Evolutionary conservation across 371 early-diverging fungal species (phyloP).

Genomic region (Funneliformis caledonium): DNA sequence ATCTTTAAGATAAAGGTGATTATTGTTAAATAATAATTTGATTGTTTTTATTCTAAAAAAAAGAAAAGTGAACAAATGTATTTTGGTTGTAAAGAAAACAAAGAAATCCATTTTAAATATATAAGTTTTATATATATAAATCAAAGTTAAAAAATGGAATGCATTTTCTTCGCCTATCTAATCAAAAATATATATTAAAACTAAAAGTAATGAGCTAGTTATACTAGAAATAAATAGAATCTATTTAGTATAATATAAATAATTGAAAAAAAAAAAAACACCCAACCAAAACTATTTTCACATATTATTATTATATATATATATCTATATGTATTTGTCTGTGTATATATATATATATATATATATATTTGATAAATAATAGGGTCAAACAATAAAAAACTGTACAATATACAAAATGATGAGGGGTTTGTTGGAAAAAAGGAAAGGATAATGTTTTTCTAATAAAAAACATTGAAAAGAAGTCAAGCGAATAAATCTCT

Average conservation of each 20-base stretch:
- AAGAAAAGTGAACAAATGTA: no score
- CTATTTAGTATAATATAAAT: not conserved
- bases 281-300: not conserved
- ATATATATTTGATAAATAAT: no score
- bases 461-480: not conserved
- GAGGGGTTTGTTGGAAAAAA: not conserved
- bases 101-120: no score
- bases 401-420: not conserved
- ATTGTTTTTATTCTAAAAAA: no score
- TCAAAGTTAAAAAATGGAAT: not conserved
- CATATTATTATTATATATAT: no score
- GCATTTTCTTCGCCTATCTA: not conserved
- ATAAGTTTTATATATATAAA: no score
- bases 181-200: not conserved
- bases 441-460: not conserved
- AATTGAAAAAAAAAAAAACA: not conserved
- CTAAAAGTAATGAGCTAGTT: not conserved
- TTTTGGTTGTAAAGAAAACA: no score
- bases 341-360: no score
- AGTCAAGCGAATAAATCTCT: not conserved
- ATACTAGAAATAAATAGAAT: not conserved
- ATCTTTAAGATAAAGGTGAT: no score
- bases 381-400: not conserved
- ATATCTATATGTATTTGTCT: no score
- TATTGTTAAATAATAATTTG: no score